phyloP scores from a whole-genome alignment of 2,329 filamentous ascomycete genomes.

The Ascochyta rabiei region DNA sequence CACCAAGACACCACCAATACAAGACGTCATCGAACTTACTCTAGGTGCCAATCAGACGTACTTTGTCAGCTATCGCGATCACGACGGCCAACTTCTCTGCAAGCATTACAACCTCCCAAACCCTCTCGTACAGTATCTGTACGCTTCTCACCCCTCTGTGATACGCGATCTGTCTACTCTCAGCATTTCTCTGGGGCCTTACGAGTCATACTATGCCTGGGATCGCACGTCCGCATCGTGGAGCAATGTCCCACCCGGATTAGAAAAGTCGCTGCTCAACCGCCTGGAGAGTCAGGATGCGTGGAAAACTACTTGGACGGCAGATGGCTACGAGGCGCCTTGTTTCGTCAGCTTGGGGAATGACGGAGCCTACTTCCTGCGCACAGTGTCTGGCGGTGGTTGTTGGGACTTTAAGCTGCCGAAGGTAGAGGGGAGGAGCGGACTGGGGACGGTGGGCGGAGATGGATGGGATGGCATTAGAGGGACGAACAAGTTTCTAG shows the following conservation, averaged over 20 bases:
- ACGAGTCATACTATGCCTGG: constrained; percentile 39
- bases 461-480: constrained; percentile 34
- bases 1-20: constrained; percentile 37
- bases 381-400: constrained; percentile 39
- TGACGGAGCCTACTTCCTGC: constrained; percentile 41
- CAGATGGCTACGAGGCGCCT: constrained; percentile 33
- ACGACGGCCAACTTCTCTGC: constrained; percentile 20
- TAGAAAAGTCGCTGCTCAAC: constrained; percentile 35
- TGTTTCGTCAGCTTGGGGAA: constrained; percentile 39
- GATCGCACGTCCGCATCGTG: constrained; percentile 35
- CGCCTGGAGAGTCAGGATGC: constrained; percentile 33
- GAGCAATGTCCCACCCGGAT: constrained; percentile 33
- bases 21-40: constrained; percentile 36
- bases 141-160: constrained; percentile 31
- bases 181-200: constrained; percentile 37
- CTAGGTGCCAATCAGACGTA: constrained; percentile 33
- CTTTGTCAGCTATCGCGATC: constrained; percentile 36
- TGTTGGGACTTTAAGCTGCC: constrained; percentile 38
- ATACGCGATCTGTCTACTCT: constrained; percentile 36
- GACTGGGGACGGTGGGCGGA: constrained; percentile 14
- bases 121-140: constrained; percentile 37
- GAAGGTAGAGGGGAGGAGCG: constrained; percentile 14
- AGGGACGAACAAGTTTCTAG: constrained; percentile 38
- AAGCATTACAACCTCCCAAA: constrained; percentile 43
- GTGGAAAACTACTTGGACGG: constrained; percentile 36